These are phyloP conservation scores for Cadophora sp. DNA, from an alignment of 2,329 filamentous ascomycete genomes.

Conservation along the genomic window DNA sequence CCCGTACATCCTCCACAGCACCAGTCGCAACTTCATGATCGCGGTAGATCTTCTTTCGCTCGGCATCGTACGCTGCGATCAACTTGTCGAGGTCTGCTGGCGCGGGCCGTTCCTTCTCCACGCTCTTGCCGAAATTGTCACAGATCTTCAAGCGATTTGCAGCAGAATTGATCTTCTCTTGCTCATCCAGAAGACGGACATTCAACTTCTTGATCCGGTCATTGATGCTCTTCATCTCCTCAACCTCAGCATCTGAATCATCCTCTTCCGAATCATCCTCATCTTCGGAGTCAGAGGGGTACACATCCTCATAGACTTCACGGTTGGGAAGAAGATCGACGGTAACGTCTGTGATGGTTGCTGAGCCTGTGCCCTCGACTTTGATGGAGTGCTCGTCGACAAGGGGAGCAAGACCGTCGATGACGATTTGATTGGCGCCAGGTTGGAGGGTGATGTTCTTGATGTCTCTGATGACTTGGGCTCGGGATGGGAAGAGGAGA, in stretches of 20 bases:
- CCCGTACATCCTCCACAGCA: constrained; percentile 44
- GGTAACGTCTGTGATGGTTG: constrained; percentile 67
- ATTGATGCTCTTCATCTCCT: constrained; percentile 34
- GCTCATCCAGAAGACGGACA: constrained; percentile 35
- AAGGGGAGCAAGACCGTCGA: constrained; percentile 59
- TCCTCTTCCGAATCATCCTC: constrained; percentile 42
- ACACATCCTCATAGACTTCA: constrained; percentile 51
- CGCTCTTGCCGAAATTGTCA: constrained; percentile 39
- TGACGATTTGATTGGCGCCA: constrained; percentile 62
- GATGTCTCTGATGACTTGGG: constrained; percentile 66
- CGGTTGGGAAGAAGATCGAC: constrained; percentile 61
- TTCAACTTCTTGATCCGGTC: constrained; percentile 38
- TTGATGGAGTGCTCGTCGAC: constrained; percentile 64
- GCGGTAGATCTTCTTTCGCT: constrained; percentile 45
- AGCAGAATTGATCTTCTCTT: constrained; percentile 43
- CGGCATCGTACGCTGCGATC: constrained; percentile 36
- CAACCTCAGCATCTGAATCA: constrained; percentile 42
- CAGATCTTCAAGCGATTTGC: constrained; percentile 37
- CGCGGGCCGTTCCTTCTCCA: constrained; percentile 30
- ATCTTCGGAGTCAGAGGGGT: constrained; percentile 45
- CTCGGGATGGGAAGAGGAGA: constrained; percentile 66
- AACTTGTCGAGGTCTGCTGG: constrained; percentile 36
- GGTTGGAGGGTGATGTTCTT: constrained; percentile 57
- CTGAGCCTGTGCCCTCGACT: constrained; percentile 63
- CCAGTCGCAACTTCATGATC: constrained; percentile 48